Evolutionary conservation across 192 early-diverging fungal genomes (phyloP).

Genomic region (Pecoramyces ruminantium): DNA sequence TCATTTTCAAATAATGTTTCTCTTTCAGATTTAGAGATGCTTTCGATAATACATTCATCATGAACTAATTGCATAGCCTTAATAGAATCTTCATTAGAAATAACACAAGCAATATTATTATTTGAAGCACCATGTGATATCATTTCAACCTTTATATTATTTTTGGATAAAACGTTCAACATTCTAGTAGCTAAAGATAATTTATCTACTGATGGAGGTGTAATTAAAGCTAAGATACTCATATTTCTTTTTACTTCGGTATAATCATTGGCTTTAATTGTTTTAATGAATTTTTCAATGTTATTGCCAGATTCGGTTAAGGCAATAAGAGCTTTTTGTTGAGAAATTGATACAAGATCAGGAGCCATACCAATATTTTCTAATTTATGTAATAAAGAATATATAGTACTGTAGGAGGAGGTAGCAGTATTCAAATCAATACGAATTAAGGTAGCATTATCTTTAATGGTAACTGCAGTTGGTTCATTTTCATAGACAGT

Average conservation of each 20-base stretch:
- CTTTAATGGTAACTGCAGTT: constrained; percentile 96
- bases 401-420: background rate
- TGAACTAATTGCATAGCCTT: background rate
- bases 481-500: background rate
- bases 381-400: background rate
- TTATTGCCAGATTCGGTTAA: background rate
- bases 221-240: background rate
- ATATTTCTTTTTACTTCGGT: background rate
- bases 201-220: background rate
- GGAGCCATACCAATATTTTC: background rate
- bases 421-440: background rate
- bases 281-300: background rate
- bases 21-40: background rate
- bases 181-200: background rate
- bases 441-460: constrained; percentile 33
- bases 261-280: background rate
- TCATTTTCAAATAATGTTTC: background rate
- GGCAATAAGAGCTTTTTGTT: background rate
- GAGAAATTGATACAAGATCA: background rate
- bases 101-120: background rate
- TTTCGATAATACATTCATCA: background rate
- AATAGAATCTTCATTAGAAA: background rate
- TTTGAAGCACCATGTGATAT: background rate
- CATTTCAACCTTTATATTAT: background rate
- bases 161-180: background rate